Conservation (phyloP, 768 basidiomycete genomes). For the Boletus reticuloceps region DNA sequence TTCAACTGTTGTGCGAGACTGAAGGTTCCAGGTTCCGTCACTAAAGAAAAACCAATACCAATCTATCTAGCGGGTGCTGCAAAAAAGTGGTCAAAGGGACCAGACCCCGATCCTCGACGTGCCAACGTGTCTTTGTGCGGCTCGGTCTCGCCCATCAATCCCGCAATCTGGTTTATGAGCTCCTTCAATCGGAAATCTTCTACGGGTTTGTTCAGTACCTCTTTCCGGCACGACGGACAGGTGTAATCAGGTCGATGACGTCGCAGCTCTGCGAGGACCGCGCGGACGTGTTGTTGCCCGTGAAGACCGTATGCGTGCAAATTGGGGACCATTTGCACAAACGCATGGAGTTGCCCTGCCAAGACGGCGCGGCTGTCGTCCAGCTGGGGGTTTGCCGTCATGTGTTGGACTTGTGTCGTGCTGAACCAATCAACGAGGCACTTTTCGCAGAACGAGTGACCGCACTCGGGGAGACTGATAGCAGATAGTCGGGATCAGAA, state of each 20-base stretch:
- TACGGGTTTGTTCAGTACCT: conserved; percentile 47
- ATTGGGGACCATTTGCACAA: conserved; percentile 23
- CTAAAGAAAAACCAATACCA: neutral
- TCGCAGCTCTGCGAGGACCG: conserved; percentile 21
- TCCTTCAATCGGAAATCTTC: conserved; percentile 63
- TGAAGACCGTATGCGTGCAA: conserved; percentile 16
- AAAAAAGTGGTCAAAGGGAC: conserved; percentile 52
- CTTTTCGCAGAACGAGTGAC: conserved; percentile 64
- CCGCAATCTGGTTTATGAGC: conserved; percentile 49
- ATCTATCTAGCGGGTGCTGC: conserved; percentile 10
- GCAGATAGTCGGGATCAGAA: neutral
- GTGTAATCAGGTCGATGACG: conserved; percentile 51
- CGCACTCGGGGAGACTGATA: conserved; percentile 58
- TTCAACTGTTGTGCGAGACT: no score
- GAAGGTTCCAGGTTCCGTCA: no score
- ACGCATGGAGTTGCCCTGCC: conserved; percentile 11
- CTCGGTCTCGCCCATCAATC: conserved; percentile 46
- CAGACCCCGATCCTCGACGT: conserved; percentile 12
- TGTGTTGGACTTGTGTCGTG: conserved; percentile 48
- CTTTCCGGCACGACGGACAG: conserved; percentile 64
- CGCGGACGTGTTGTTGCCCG: conserved; percentile 16
- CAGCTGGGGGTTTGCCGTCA: conserved; percentile 45
- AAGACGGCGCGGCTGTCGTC: conserved; percentile 29
- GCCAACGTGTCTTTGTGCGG: conserved; percentile 22
- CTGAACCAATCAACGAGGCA: conserved; percentile 59